Evolutionary conservation across 129 eudicot species (phyloP).

Genomic region (Dittrichia graveolens): DNA sequence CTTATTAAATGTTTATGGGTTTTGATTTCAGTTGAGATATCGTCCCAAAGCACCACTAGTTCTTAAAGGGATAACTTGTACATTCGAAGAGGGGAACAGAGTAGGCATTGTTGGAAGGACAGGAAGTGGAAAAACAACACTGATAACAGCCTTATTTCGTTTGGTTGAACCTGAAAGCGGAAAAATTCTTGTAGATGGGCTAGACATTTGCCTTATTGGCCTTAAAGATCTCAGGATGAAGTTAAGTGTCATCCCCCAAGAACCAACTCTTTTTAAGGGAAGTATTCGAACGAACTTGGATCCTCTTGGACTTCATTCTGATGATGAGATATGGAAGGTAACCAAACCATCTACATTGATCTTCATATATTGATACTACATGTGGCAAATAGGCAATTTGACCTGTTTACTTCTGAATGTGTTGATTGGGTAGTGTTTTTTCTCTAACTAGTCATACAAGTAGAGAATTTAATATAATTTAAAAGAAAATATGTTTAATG

Average conservation of each 20-base stretch:
- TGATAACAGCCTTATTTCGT: conserved; percentile 72
- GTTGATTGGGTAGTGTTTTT: no score
- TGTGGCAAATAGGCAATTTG: no score
- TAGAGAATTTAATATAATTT: no score
- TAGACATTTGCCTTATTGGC: conserved; percentile 70
- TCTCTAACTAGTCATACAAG: no score
- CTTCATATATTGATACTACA: not conserved
- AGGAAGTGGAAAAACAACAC: conserved; percentile 91
- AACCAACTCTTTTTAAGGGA: conserved; percentile 83
- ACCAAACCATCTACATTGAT: not conserved
- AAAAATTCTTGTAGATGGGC: conserved; percentile 56
- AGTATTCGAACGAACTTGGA: conserved; percentile 76
- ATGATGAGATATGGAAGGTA: conserved; percentile 84
- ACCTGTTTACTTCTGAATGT: no score
- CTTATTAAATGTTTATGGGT: conserved; percentile 1
- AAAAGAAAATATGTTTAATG: no score
- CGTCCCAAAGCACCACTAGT: conserved; percentile 83
- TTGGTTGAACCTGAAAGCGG: conserved; percentile 75
- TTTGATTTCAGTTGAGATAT: conserved; percentile 59
- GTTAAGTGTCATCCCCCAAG: conserved; percentile 89
- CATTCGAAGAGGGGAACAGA: conserved; percentile 73
- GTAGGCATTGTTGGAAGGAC: conserved; percentile 93
- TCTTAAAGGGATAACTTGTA: conserved; percentile 83
- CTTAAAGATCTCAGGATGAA: conserved; percentile 78
- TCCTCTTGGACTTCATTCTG: conserved; percentile 71